Percentiles rank a stretch among this genome's conserved stretches.
Evolutionary conservation across 805 yeast species (phyloP).

Genomic region (Yamadazyma sp.): DNA sequence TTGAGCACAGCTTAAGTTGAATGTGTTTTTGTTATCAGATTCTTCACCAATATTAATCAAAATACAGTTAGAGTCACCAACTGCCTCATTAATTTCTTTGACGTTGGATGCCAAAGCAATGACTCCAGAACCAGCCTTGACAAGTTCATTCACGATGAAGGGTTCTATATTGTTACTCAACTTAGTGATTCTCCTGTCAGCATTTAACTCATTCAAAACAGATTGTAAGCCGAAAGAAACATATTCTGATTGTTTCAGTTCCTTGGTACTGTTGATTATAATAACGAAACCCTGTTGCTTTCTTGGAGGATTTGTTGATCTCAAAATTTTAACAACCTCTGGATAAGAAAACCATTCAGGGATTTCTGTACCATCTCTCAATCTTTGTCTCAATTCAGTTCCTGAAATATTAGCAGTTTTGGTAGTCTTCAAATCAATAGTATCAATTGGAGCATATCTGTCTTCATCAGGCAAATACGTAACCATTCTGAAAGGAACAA

Average conservation of each 20-base stretch:
- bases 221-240: slow-evolving; percentile 84
- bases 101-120: slow-evolving; percentile 33
- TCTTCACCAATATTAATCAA: slow-evolving; percentile 19
- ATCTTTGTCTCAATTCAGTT: slow-evolving; percentile 86
- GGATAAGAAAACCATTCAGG: slow-evolving; percentile 98
- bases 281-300: slow-evolving; percentile 84
- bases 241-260: slow-evolving; percentile 42
- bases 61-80: slow-evolving; percentile 58
- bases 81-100: slow-evolving; percentile 47
- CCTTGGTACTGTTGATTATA: slow-evolving; percentile 55
- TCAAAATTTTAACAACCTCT: slow-evolving; percentile 86
- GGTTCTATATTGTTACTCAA: slow-evolving; percentile 44
- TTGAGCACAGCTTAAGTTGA: slow-evolving; percentile 13
- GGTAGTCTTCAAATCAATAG: slow-evolving; percentile 69
- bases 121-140: slow-evolving; percentile 90
- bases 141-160: slow-evolving; percentile 70
- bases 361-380: slow-evolving; percentile 81
- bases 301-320: slow-evolving; percentile 93
- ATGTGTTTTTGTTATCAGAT: slow-evolving; percentile 14
- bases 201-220: slow-evolving; percentile 84
- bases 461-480: slow-evolving; percentile 94
- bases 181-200: slow-evolving; percentile 76
- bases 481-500: slow-evolving; percentile 96
- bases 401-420: slow-evolving; percentile 92
- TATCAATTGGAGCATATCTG: slow-evolving; percentile 92